Percentiles rank a stretch among this genome's conserved stretches.
Evolutionary conservation across 306 rosid species (phyloP).

Genomic region (Abrus pulchellus): DNA sequence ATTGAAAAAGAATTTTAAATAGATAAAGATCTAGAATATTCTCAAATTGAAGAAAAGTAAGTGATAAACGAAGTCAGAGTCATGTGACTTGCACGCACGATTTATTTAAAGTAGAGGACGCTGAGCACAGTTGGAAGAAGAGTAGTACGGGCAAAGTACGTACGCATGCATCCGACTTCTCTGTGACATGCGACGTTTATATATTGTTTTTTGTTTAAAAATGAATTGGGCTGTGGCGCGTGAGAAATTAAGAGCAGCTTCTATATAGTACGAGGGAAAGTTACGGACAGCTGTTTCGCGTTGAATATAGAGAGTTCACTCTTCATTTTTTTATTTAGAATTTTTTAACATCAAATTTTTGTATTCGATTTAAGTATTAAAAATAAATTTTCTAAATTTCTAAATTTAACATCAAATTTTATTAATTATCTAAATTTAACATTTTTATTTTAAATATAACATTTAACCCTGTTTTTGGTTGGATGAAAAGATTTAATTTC

Average conservation of each 20-base stretch:
- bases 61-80: neutral
- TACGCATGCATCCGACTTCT: neutral
- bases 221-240: neutral
- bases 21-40: too few relatives aligned
- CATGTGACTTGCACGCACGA: constrained; percentile 3
- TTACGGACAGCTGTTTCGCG: constrained; percentile 32
- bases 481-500: neutral
- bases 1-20: too few relatives aligned
- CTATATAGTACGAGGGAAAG: neutral
- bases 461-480: neutral
- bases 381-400: too few relatives aligned
- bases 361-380: too few relatives aligned
- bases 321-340: neutral
- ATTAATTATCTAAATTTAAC: too few relatives aligned
- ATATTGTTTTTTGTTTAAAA: neutral
- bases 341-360: too few relatives aligned
- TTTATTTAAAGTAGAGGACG: neutral
- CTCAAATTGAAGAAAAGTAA: too few relatives aligned
- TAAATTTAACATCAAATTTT: too few relatives aligned
- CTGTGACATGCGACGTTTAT: neutral
- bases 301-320: constrained; percentile 14
- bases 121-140: neutral
- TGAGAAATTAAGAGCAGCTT: neutral
- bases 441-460: neutral
- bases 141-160: constrained; percentile 31